phyloP scores from a whole-genome alignment of 305 asterid genomes.

The Plantago rigida region DNA sequence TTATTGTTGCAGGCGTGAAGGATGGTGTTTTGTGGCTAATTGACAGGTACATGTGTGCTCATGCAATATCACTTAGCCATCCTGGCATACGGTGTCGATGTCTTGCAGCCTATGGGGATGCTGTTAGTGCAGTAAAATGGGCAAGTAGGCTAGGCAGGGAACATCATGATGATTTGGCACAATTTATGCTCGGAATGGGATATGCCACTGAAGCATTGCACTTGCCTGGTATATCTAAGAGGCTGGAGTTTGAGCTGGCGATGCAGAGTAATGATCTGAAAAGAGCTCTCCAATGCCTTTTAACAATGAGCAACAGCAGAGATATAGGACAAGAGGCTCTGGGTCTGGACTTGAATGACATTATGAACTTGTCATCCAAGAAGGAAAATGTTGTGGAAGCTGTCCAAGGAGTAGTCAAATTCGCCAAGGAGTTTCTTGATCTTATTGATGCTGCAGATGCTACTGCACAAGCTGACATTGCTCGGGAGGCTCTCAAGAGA shows the following conservation, averaged over 20 bases:
- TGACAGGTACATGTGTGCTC: slow-evolving; percentile 88
- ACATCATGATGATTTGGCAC: slow-evolving; percentile 94
- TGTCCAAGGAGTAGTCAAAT: slow-evolving; percentile 82
- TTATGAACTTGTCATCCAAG: slow-evolving; percentile 70
- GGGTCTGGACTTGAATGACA: slow-evolving; percentile 78
- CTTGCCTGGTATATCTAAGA: slow-evolving; percentile 92
- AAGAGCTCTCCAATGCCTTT: slow-evolving; percentile 89
- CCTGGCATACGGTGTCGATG: slow-evolving; percentile 95
- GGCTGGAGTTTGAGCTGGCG: slow-evolving; percentile 89
- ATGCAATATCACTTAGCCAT: slow-evolving; percentile 88
- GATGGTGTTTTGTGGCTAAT: slow-evolving; percentile 94
- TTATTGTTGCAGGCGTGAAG: slow-evolving; percentile 76
- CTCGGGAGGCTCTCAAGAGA: slow-evolving; percentile 93
- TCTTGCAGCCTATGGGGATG: slow-evolving; percentile 96
- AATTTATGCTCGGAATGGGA: slow-evolving; percentile 97
- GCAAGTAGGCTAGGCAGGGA: slow-evolving; percentile 93
- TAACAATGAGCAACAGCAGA: slow-evolving; percentile 90
- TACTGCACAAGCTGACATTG: slow-evolving; percentile 82
- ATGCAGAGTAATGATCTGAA: slow-evolving; percentile 83
- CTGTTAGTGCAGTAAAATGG: slow-evolving; percentile 98
- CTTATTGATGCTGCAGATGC: slow-evolving; percentile 99
- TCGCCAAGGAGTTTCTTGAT: slow-evolving; percentile 78
- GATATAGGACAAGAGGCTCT: slow-evolving; percentile 84
- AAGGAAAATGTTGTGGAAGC: slow-evolving; percentile 88
- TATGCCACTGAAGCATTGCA: slow-evolving; percentile 98